Base-by-base conservation (phyloP, 2,329 filamentous ascomycete species). In the Cordyceps pruinosa region DNA sequence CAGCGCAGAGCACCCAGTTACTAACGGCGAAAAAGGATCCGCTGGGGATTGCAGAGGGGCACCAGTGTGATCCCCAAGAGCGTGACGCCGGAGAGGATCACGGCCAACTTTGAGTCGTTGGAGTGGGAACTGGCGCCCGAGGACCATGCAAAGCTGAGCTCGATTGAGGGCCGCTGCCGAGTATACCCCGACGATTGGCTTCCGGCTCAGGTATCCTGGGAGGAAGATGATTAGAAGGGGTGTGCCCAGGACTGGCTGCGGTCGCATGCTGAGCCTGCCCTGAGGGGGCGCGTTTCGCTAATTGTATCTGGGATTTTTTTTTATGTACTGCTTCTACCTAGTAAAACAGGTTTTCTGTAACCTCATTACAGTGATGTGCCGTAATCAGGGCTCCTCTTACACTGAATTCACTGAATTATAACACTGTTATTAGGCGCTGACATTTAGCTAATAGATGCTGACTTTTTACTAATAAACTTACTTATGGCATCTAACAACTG, bases 181-280 rank as follows among this genome's bases (percentile, higher is more conserved):
- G 52, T 56, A 15, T 56, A 56, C 19, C 44, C 44, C 4, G 52
- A 56, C 15, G 52, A 56, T 30, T 56, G 52, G 52, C 35, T 56
- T 1, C 52, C 52, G 7, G 32, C 9, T n/a, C 30, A 30, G 34
- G 52, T 48, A 2, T 56, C 48, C n/a, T 56, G 52, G 52, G 52
- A 47, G n/a, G 52, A 56, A 26, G 52, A 56, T n/a, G 25, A 48
- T 34, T 56, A 41, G 30, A 25, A 13, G 9, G 19, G n/a, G n/a
- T n/a, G n/a, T n/a, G n/a, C n/a, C n/a, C n/a, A n/a, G n/a, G n/a
- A n/a, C n/a, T n/a, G n/a, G n/a, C n/a, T n/a, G n/a, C n/a, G n/a
- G n/a, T n/a, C n/a, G n/a, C n/a, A n/a, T n/a, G n/a, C n/a, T n/a
- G n/a, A n/a, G n/a, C n/a, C n/a, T n/a, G n/a, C n/a, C n/a, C n/a